phyloP scores from a whole-genome alignment of 768 basidiomycete genomes.

The Amanita inopinata region DNA sequence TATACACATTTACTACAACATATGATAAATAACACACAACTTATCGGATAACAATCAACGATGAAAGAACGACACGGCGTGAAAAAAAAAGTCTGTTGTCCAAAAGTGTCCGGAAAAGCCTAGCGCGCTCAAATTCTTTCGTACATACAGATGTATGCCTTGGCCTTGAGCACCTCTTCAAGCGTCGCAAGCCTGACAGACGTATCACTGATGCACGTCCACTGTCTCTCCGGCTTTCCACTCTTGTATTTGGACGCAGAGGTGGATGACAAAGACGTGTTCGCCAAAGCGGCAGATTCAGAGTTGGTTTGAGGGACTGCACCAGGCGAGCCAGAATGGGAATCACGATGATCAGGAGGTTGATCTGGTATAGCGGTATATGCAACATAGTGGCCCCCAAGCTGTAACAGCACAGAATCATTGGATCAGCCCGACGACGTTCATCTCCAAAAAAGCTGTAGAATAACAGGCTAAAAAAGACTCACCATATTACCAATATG shows the following conservation, averaged over 20 bases:
- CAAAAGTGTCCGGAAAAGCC: too few relatives aligned
- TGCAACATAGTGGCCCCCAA: conserved; percentile 85
- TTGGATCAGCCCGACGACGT: conserved; percentile 9
- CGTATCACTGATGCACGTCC: conserved; percentile 92
- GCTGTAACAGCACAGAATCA: conserved; percentile 28
- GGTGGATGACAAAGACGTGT: conserved; percentile 6
- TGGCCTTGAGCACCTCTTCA: conserved; percentile 85
- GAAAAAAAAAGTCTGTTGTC: too few relatives aligned
- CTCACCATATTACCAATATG: conserved; percentile 83
- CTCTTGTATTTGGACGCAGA: conserved; percentile 11
- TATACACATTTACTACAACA: too few relatives aligned
- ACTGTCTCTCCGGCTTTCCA: conserved; percentile 39
- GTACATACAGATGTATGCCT: conserved; percentile 93
- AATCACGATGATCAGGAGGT: conserved; percentile 8
- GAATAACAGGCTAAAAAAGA: conserved; percentile 10
- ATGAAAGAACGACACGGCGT: too few relatives aligned
- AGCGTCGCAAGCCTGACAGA: conserved; percentile 69
- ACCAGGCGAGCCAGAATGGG: background rate
- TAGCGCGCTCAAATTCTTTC: conserved; percentile 62
- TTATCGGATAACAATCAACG: too few relatives aligned
- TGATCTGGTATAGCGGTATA: conserved; percentile 63
- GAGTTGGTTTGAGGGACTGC: conserved; percentile 8
- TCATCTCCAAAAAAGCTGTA: too few relatives aligned
- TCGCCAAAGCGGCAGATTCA: background rate
- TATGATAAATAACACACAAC: too few relatives aligned